phyloP scores from a whole-genome alignment of 352 stramenopile genomes.

The Phytophthora pinifolia region DNA sequence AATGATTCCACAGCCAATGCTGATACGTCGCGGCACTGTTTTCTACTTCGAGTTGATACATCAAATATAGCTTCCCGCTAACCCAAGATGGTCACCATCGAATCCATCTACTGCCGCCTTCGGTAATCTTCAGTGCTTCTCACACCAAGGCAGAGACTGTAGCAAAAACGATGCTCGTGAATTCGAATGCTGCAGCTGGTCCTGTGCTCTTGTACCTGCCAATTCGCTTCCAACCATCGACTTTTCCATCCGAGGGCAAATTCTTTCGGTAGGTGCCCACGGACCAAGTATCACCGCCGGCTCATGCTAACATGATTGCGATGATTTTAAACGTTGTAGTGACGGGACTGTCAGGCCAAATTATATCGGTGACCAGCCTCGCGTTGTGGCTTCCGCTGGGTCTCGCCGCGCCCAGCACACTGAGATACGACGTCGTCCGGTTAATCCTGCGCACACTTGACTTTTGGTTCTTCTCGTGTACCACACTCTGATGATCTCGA shows the following conservation, averaged over 20 bases:
- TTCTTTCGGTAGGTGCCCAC: conserved; percentile 24
- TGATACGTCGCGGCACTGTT: too few relatives aligned
- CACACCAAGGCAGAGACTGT: too few relatives aligned
- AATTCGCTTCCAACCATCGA: conserved; percentile 27
- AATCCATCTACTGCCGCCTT: too few relatives aligned
- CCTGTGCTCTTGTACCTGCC: conserved; percentile 24
- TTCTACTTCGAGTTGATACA: too few relatives aligned
- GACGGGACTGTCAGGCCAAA: conserved; percentile 14
- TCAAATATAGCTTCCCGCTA: neutral
- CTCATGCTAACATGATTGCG: conserved; percentile 26
- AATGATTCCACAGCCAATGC: too few relatives aligned
- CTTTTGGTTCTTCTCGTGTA: conserved; percentile 44
- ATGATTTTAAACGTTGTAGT: conserved; percentile 25
- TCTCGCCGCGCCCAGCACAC: conserved; percentile 18
- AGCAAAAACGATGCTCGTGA: neutral
- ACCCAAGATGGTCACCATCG: too few relatives aligned
- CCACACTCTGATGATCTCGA: conserved; percentile 28
- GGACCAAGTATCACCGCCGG: conserved; percentile 22
- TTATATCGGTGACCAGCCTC: conserved; percentile 21
- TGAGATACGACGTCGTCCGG: conserved; percentile 38
- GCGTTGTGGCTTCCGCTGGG: conserved; percentile 25
- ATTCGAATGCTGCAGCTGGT: neutral
- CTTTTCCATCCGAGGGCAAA: conserved; percentile 33
- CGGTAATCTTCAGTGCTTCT: too few relatives aligned
- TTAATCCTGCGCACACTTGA: conserved; percentile 39